phyloP scores from a whole-genome alignment of 2,329 filamentous ascomycete species.

The Paracorniculantispora psalliotae region DNA sequence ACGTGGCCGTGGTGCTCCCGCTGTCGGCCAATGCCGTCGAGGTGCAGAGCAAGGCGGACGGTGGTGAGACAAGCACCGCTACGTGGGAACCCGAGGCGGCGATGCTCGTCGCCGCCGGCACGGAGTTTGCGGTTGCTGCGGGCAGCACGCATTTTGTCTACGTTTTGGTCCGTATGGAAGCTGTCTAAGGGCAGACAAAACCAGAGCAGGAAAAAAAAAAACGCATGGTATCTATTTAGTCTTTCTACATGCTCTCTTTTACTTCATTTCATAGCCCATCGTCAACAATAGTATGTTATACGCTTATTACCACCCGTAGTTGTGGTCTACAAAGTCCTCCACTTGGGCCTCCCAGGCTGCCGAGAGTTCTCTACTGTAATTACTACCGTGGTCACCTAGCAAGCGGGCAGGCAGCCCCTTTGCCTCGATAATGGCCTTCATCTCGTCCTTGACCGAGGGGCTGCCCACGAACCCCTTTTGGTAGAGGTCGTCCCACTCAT shows the following conservation, averaged over 20 bases:
- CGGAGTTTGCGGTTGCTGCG: background rate
- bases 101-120: background rate
- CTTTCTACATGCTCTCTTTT: background rate
- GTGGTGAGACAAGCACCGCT: background rate
- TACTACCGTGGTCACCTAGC: too few relatives aligned
- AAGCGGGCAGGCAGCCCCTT: too few relatives aligned
- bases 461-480: too few relatives aligned
- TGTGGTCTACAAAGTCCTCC: too few relatives aligned
- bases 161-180: background rate
- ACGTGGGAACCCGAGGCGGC: background rate
- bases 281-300: too few relatives aligned
- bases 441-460: too few relatives aligned
- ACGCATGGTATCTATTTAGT: background rate
- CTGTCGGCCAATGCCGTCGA: background rate
- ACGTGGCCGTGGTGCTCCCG: constrained; percentile 3
- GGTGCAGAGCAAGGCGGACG: background rate
- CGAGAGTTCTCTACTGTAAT: too few relatives aligned
- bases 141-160: constrained; percentile 7
- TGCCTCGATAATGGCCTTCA: too few relatives aligned
- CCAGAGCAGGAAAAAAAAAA: background rate
- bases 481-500: too few relatives aligned
- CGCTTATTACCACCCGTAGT: too few relatives aligned
- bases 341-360: too few relatives aligned
- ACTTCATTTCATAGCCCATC: too few relatives aligned
- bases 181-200: background rate